Conservation (phyloP, 176 grass and related monocot genomes). For the Eremochloa ophiuroides region DNA sequence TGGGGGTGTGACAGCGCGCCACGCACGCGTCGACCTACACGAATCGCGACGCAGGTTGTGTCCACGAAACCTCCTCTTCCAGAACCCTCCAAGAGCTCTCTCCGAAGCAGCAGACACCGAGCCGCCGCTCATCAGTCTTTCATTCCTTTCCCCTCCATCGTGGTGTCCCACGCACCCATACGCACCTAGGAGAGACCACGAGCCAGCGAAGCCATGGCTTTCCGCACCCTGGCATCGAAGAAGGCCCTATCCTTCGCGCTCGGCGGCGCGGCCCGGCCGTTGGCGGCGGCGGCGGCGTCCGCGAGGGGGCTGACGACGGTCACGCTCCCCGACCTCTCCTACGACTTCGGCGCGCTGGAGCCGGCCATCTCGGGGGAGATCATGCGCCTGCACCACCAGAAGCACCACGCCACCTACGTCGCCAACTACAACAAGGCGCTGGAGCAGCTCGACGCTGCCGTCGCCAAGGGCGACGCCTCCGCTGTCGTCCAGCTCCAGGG, state of each 20-base stretch:
- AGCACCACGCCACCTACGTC: constrained; percentile 96
- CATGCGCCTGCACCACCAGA: constrained; percentile 95
- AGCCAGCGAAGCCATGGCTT: constrained; percentile 49
- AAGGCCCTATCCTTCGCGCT: constrained; percentile 42
- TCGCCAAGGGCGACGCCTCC: constrained; percentile 60
- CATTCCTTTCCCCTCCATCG: not conserved
- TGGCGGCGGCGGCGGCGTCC: not conserved
- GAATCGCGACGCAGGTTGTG: constrained; percentile 4
- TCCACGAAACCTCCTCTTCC: not conserved
- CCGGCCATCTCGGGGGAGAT: constrained; percentile 88
- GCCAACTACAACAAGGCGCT: constrained; percentile 99
- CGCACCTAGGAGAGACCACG: not conserved
- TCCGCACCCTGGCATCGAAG: constrained; percentile 51
- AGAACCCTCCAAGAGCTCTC: not conserved
- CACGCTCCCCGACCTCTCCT: constrained; percentile 77
- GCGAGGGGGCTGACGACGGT: constrained; percentile 43
- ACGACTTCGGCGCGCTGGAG: constrained; percentile 92
- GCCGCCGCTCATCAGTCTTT: not conserved
- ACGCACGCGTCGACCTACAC: not conserved
- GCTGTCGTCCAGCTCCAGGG: constrained; percentile 76
- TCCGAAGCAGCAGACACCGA: too few relatives aligned
- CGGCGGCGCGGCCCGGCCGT: constrained; percentile 6
- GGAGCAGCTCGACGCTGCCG: constrained; percentile 81
- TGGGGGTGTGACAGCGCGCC: too few relatives aligned
- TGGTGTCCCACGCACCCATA: not conserved